Evolutionary conservation across 345 rosid species (phyloP), one percentile per base, ranked within the genome.

Genomic region (Raphanus sativus): DNA sequence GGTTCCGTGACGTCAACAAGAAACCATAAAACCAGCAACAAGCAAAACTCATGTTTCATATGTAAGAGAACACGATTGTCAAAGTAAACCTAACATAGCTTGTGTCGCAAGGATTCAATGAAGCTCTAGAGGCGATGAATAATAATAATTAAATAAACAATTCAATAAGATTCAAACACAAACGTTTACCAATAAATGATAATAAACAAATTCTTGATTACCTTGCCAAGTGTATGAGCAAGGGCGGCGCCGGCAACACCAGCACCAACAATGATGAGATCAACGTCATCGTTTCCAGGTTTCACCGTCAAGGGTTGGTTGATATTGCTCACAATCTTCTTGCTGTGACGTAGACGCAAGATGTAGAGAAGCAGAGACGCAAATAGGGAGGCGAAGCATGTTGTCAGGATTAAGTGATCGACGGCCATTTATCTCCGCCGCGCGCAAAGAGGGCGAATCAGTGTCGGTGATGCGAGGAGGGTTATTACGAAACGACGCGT

Each of bases 161-260:
- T 2, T 33, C 17, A 3, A 64, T 13, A 13, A 13, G 54, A 48
- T 48, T 48, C 54, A 45, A 45, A 45, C 16, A 45, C 54, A 48
- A 48, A 48, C 54, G 0, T 48, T 4, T 48, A 12, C 54, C 50
- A 42, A 42, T 42, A 42, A 10, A 40, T 40, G 0, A 45, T 52
- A 45, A 29, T 3, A 10, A 54, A 25, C 2, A 25, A 25, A 9
- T 5, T 8, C 45, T 38, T 12, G 30, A 16, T 48, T 48, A 86
- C 98, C 87, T 87, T 90, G 56, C 92, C 97, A 65, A 92, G 94
- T 3, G 98, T 87, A 69, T 85, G 71, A 77, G 98, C 94, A 8
- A 89, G 89, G 48, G 98, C 94, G 1, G 96, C 84, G 11, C 97
- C 97, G 8, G 96, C 96, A 13, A 92, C 97, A 9, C 97, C 94